Base-by-base conservation (phyloP, 352 stramenopile species). In the Pythium pectinolyticum region DNA sequence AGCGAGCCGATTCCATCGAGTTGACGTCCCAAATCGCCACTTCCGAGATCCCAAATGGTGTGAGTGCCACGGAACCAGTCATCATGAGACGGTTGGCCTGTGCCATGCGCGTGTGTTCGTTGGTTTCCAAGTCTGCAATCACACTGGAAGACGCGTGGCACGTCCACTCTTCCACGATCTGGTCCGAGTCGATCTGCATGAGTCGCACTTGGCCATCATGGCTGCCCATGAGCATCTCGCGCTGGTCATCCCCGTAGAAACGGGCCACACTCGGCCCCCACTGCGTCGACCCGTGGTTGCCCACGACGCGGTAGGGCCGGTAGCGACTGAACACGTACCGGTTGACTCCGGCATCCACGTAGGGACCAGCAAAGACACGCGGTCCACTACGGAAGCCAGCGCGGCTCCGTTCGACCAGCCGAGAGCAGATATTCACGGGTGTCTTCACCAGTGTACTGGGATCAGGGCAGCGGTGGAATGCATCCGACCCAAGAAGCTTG, bases 301-400 rank as follows among this genome's bases (percentile, higher is more conserved):
- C 82, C 15, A 92, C 58, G 3, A 85, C 71, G 8, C 80, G 82
- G 61, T 85, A 87, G 9, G 82, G 80, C 7, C 84, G 77, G 32
- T 95, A 92, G 0, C 84, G 80, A 67, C 82, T 91, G 39, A 82
- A 95, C 1, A 91, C 73, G 52, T 89, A 95, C 11, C 86, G 77
- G 63, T 88, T 88, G 39, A 93, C 77, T 9, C 83, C 79, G 48
- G 82, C 72, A 71, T 93, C 84, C 15, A 69, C 60, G 49, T 89
- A 85, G 14, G 81, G 70, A 25, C 65, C 82, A 8, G 73, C 74
- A 30, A 90, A 84, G 17, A 76, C 69, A 22, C 67, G 73, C 8
- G 64, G 35, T 0, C 77, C 79, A 37, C 63, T 56, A 8, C 72
- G 80, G 73, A 83, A 92, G 4, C 78, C 69, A 0, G 68, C 75